These are phyloP conservation scores for Suillus fuscotomentosus DNA, from an alignment of 768 basidiomycete species.

Conservation along the genomic window DNA sequence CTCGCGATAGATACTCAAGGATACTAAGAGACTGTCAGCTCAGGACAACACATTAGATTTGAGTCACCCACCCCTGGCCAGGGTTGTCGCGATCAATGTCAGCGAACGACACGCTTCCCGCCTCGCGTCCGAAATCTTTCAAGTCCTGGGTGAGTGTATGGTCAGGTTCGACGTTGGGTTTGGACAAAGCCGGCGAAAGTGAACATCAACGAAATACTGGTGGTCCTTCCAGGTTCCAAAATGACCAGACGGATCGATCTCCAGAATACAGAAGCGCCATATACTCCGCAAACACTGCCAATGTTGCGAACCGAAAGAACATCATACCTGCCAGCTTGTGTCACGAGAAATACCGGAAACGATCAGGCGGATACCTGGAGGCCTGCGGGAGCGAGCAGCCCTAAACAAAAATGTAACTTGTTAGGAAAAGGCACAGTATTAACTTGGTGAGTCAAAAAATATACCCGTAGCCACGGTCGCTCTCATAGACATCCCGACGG, in stretches of 20 bases:
- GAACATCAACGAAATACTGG: slow-evolving; percentile 5
- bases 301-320: slow-evolving; percentile 26
- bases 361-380: slow-evolving; percentile 78
- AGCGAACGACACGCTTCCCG: slow-evolving; percentile 90
- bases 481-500: slow-evolving; percentile 73
- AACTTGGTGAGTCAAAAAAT: slow-evolving; percentile 1
- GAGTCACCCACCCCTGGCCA: slow-evolving; percentile 73
- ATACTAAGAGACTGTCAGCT: slow-evolving; percentile 47
- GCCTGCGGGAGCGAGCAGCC: slow-evolving; percentile 67
- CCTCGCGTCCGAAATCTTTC: slow-evolving; percentile 96
- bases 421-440: slow-evolving; percentile 5
- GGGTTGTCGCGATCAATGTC: slow-evolving; percentile 89
- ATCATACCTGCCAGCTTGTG: slow-evolving; percentile 98
- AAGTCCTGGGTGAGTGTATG: slow-evolving; percentile 70
- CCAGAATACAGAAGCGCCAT: background rate
- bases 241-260: background rate
- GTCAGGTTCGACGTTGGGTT: slow-evolving; percentile 11
- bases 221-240: background rate
- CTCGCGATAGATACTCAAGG: slow-evolving; percentile 84
- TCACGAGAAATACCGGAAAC: slow-evolving; percentile 90
- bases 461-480: slow-evolving; percentile 56
- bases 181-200: slow-evolving; percentile 10
- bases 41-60: slow-evolving; percentile 4
- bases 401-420: slow-evolving; percentile 24
- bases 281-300: slow-evolving; percentile 4